A percentile compares a stretch with the other conserved stretches of the same genome.
Evolutionary conservation across 176 grass and related monocot genomes (phyloP).

Genomic region (Neostapfia colusana): DNA sequence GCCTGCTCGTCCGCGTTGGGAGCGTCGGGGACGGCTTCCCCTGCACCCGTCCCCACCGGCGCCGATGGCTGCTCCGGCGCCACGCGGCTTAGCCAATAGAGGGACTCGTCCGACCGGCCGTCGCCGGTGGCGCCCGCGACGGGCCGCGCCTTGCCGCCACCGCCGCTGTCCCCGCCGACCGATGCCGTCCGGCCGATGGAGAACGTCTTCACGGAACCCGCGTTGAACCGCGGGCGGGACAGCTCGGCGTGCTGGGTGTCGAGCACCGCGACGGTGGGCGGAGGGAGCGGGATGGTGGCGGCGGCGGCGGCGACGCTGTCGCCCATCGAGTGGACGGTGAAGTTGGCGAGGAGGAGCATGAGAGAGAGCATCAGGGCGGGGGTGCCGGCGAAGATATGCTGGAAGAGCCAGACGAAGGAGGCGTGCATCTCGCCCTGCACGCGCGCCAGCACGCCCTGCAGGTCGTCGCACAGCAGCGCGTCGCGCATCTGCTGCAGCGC

Average conservation of each 20-base stretch:
- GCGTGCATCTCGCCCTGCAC: constrained; percentile 78
- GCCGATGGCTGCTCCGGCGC: constrained; percentile 23
- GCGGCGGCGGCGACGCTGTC: constrained; percentile 39
- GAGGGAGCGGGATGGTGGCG: constrained; percentile 30
- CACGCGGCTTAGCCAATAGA: constrained; percentile 13
- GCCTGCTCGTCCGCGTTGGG: constrained; percentile 47
- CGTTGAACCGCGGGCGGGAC: constrained; percentile 34
- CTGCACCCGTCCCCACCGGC: not conserved
- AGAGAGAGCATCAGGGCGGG: constrained; percentile 88
- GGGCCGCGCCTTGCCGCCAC: constrained; percentile 54
- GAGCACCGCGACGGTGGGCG: not conserved
- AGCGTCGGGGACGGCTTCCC: constrained; percentile 2
- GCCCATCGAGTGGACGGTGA: constrained; percentile 89
- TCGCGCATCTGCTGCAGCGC: constrained; percentile 65
- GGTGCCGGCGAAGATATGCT: constrained; percentile 88
- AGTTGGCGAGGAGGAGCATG: constrained; percentile 97
- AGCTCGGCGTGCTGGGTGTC: constrained; percentile 34
- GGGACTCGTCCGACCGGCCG: constrained; percentile 46
- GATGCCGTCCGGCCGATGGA: constrained; percentile 56
- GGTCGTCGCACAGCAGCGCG: constrained; percentile 59
- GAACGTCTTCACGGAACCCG: constrained; percentile 47
- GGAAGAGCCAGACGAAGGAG: constrained; percentile 98
- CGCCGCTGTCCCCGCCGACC: constrained; percentile 56
- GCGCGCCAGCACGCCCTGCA: constrained; percentile 57
- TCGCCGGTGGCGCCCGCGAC: constrained; percentile 64